Conservation (phyloP, 768 basidiomycete genomes). For the Lactifluus pinguis region DNA sequence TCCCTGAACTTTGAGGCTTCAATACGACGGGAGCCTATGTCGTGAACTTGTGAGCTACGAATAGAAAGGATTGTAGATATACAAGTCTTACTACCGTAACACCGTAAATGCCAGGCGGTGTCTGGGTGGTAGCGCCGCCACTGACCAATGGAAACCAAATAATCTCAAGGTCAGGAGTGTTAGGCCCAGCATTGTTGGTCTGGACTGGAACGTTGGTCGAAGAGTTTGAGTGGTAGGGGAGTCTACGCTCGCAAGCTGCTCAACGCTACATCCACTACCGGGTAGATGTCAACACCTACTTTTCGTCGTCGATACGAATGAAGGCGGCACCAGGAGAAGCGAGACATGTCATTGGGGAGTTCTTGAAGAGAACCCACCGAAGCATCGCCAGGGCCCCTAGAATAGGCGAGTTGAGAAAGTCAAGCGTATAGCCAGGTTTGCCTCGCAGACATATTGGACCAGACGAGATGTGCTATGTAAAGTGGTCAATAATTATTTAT, state of each 20-base stretch:
- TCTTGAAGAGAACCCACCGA: slow-evolving; percentile 6
- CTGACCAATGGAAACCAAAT: slow-evolving; percentile 10
- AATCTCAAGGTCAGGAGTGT: slow-evolving; percentile 16
- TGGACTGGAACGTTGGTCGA: background rate
- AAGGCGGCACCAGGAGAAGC: slow-evolving; percentile 14
- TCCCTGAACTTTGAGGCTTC: slow-evolving; percentile 16
- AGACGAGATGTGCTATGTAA: slow-evolving; percentile 4
- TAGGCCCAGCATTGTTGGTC: slow-evolving; percentile 5
- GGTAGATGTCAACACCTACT: background rate
- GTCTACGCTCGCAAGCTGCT: background rate
- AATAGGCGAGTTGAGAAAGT: slow-evolving; percentile 15
- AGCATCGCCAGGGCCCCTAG: slow-evolving; percentile 1
- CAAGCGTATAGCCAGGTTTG: slow-evolving; percentile 15
- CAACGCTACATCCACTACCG: background rate
- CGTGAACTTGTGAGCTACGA: background rate
- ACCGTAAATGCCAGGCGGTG: slow-evolving; percentile 7
- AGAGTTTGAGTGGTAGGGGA: slow-evolving; percentile 6
- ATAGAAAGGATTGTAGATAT: no score
- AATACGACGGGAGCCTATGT: slow-evolving; percentile 2
- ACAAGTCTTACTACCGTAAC: slow-evolving; percentile 3
- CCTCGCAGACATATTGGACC: slow-evolving; percentile 9
- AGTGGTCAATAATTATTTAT: background rate
- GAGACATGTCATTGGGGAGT: slow-evolving; percentile 9
- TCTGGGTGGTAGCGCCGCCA: background rate
- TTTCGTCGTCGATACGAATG: slow-evolving; percentile 13